Conservation (phyloP, 208 protist species). For the Endotrypanum monterogeii region DNA sequence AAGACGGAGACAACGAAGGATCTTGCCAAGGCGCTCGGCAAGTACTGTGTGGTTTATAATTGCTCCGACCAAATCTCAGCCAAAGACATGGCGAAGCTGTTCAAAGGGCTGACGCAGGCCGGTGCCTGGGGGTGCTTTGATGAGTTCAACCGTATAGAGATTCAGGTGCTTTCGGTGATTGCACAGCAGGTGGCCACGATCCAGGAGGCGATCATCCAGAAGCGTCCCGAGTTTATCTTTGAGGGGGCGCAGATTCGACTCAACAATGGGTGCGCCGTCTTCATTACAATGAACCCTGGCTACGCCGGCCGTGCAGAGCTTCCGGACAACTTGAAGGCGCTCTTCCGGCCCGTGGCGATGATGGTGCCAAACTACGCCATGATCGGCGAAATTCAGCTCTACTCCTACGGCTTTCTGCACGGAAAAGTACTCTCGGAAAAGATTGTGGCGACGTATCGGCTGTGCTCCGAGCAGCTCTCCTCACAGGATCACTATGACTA, state of each 20-base stretch:
- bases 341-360: slow-evolving; percentile 99
- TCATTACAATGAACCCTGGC: slow-evolving; percentile 99
- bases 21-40: slow-evolving; percentile 95
- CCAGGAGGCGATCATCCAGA: slow-evolving; percentile 92
- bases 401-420: slow-evolving; percentile 97
- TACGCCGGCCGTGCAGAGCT: slow-evolving; percentile 98
- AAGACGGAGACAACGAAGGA: slow-evolving; percentile 99
- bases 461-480: slow-evolving; percentile 97
- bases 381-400: slow-evolving; percentile 98
- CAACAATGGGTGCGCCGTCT: slow-evolving; percentile 93
- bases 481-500: slow-evolving; percentile 98
- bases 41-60: slow-evolving; percentile 98
- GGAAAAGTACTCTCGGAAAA: slow-evolving; percentile 93
- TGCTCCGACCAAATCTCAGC: slow-evolving; percentile 97
- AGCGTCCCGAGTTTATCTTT: slow-evolving; percentile 92
- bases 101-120: slow-evolving; percentile 93
- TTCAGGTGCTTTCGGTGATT: slow-evolving; percentile 97
- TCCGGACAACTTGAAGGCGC: slow-evolving; percentile 98
- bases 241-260: slow-evolving; percentile 93
- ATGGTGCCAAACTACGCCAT: slow-evolving; percentile 98
- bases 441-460: slow-evolving; percentile 96
- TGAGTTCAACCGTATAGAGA: slow-evolving; percentile 98
- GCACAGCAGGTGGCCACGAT: slow-evolving; percentile 97
- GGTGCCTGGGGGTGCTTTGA: slow-evolving; percentile 98
- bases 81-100: slow-evolving; percentile 97